Conservation (phyloP, 306 rosid genomes). For the Cyamopsis tetragonoloba region DNA sequence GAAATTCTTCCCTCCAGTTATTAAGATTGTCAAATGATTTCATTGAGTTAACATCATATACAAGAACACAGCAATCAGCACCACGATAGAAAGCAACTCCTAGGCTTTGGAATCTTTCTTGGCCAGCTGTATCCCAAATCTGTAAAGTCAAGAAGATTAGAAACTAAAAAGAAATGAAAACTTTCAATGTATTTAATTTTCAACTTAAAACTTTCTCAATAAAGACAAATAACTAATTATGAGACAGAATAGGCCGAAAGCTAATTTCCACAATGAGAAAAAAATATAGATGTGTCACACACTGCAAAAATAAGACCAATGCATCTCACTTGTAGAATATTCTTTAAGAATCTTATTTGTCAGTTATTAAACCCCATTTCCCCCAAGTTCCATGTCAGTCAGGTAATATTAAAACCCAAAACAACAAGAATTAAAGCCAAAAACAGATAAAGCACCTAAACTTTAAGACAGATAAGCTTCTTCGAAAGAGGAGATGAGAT, state of each 20-base stretch:
- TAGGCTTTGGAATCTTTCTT: slow-evolving; percentile 97
- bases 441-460: too few species aligned
- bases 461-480: too few species aligned
- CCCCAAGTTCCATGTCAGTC: too few species aligned
- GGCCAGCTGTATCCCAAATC: slow-evolving; percentile 99
- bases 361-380: too few species aligned
- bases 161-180: neutral
- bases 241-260: neutral
- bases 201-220: neutral
- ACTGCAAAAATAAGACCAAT: neutral
- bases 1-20: slow-evolving; percentile 98
- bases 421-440: too few species aligned
- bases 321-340: too few species aligned
- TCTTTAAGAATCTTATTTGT: too few species aligned
- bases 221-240: neutral
- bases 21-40: slow-evolving; percentile 96
- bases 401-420: too few species aligned
- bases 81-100: slow-evolving; percentile 99
- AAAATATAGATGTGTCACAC: slow-evolving; percentile 9
- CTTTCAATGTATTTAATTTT: neutral
- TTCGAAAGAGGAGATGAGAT: too few species aligned
- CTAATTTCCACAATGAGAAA: neutral
- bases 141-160: slow-evolving; percentile 22
- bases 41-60: slow-evolving; percentile 94
- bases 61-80: slow-evolving; percentile 99